Evolutionary conservation across 345 rosid genomes (phyloP).

Genomic region (Dipteronia sinensis): DNA sequence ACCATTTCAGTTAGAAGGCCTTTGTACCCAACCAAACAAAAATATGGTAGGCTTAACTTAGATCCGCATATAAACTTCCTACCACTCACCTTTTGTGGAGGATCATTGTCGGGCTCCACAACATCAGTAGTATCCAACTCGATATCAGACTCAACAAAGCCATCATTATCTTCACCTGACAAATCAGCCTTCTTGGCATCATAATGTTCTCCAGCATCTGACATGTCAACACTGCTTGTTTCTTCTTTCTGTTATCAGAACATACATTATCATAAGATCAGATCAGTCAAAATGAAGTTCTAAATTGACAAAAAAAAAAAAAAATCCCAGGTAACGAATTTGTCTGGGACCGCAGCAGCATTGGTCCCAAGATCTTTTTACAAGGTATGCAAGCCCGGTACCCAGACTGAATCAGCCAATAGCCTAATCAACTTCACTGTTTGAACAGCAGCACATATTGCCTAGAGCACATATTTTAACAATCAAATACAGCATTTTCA

Average conservation of each 20-base stretch:
- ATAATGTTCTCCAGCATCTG: slow-evolving; percentile 32
- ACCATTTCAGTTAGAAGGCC: slow-evolving; percentile 2
- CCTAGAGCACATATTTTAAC: background rate
- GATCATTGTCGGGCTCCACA: slow-evolving; percentile 71
- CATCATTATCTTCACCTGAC: slow-evolving; percentile 45
- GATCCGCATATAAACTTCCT: background rate
- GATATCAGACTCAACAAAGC: slow-evolving; percentile 69
- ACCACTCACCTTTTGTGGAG: slow-evolving; percentile 60
- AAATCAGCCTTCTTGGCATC: slow-evolving; percentile 31
- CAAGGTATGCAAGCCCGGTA: background rate
- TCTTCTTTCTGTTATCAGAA: slow-evolving; percentile 36
- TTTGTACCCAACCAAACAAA: slow-evolving; percentile 16
- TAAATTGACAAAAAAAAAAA: background rate
- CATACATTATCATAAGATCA: background rate
- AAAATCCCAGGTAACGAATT: no score
- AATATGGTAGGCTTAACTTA: background rate
- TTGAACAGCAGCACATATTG: background rate
- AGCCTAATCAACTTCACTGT: background rate
- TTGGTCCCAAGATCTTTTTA: background rate
- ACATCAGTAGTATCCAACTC: slow-evolving; percentile 72
- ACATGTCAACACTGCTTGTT: slow-evolving; percentile 46
- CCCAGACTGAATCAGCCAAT: background rate
- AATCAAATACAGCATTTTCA: background rate
- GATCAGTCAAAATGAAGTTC: background rate
- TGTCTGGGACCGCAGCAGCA: background rate